Conservation (phyloP, 2,329 filamentous ascomycete species). For the Sporothrix curviconia region DNA sequence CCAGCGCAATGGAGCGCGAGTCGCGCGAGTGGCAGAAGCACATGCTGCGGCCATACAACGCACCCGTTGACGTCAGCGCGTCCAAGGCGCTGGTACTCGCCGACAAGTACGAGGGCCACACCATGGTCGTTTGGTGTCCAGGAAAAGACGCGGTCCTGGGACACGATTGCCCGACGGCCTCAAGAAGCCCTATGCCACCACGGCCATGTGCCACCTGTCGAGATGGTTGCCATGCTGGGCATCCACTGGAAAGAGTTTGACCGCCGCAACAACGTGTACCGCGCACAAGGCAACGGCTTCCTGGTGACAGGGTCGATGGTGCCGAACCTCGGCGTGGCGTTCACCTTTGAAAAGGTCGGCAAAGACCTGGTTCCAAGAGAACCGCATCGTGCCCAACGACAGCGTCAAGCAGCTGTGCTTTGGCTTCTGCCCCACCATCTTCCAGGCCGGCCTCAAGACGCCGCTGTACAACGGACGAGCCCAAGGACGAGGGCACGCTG, state of each 20-base stretch:
- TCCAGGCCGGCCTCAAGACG: constrained; percentile 28
- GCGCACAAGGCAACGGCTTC: constrained; percentile 50
- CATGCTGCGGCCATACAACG: constrained; percentile 5
- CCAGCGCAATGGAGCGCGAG: constrained; percentile 42
- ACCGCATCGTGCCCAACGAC: constrained; percentile 47
- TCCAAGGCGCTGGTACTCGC: constrained; percentile 14
- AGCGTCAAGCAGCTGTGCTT: constrained; percentile 51
- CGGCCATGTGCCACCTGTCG: constrained; percentile 49
- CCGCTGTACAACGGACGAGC: constrained; percentile 34
- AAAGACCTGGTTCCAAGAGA: constrained; percentile 41
- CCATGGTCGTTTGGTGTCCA: constrained; percentile 41
- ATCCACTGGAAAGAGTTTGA: constrained; percentile 55
- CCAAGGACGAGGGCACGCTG: constrained; percentile 37
- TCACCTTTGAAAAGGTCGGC: constrained; percentile 46
- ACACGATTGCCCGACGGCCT: constrained; percentile 43
- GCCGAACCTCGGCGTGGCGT: constrained; percentile 47
- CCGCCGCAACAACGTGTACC: constrained; percentile 44
- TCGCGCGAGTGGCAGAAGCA: constrained; percentile 41
- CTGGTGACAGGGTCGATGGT: constrained; percentile 41
- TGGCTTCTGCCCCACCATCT: constrained; percentile 51
- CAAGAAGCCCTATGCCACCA: constrained; percentile 45
- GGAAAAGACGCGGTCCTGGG: constrained; percentile 40
- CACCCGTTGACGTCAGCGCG: not conserved
- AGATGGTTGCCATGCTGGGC: constrained; percentile 47
- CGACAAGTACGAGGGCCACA: constrained; percentile 26